Conservation (phyloP, 1,139 yeast genomes). For the Candida mesenterica region DNA sequence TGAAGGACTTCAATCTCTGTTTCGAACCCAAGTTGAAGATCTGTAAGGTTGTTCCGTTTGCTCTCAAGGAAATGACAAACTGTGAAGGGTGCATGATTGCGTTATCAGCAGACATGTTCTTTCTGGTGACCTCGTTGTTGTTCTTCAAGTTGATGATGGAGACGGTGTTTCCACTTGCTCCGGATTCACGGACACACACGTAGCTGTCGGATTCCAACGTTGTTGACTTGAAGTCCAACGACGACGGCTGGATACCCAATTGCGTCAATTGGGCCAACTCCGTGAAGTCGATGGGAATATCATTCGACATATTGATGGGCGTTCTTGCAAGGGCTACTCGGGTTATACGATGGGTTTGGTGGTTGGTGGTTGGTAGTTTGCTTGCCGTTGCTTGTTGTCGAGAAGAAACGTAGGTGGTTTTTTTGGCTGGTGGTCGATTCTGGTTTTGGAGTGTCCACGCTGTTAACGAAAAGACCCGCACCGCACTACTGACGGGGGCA, state of each 20-base stretch:
- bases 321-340: not conserved
- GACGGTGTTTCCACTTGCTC: conserved; percentile 77
- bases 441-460: not conserved
- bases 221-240: conserved; percentile 89
- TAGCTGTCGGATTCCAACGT: conserved; percentile 91
- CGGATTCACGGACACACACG: conserved; percentile 82
- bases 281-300: conserved; percentile 94
- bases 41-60: conserved; percentile 94
- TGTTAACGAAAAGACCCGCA: too few species aligned
- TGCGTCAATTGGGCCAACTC: conserved; percentile 87
- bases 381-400: conserved; percentile 2
- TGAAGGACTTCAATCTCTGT: conserved; percentile 85
- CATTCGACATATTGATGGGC: conserved; percentile 37
- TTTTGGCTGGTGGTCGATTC: not conserved
- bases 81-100: conserved; percentile 94
- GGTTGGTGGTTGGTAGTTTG: not conserved
- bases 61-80: conserved; percentile 87
- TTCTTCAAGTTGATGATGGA: conserved; percentile 86
- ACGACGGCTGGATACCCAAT: conserved; percentile 77
- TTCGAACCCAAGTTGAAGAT: conserved; percentile 86
- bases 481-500: too few species aligned
- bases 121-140: conserved; percentile 71
- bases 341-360: not conserved
- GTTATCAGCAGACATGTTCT: conserved; percentile 96
- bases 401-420: not conserved